Conservation (phyloP, 768 basidiomycete species). For the Asterophora parasitica region DNA sequence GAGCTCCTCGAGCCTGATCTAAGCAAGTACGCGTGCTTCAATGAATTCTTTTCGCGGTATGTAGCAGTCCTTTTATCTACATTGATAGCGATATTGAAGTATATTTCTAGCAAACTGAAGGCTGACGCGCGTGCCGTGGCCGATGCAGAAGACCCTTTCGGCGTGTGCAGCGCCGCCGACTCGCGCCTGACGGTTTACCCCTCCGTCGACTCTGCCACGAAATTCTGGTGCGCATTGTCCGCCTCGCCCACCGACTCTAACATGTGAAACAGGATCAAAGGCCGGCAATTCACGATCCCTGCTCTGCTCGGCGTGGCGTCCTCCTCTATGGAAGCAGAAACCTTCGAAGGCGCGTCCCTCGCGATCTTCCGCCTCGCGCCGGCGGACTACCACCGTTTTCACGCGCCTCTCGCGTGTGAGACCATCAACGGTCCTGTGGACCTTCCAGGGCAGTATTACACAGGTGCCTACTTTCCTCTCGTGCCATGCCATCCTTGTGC, state of each 20-base stretch:
- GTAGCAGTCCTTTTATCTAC: neutral
- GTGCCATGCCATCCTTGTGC: neutral
- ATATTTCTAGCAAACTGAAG: conserved; percentile 42
- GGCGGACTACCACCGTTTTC: conserved; percentile 79
- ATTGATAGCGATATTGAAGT: too few species aligned
- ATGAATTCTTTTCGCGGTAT: conserved; percentile 69
- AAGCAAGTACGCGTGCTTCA: conserved; percentile 62
- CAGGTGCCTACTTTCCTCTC: conserved; percentile 31
- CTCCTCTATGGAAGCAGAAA: conserved; percentile 33
- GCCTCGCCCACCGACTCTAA: too few species aligned
- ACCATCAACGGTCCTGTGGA: conserved; percentile 37
- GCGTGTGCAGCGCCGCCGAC: conserved; percentile 67
- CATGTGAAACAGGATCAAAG: conserved; percentile 67
- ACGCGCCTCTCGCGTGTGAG: conserved; percentile 58
- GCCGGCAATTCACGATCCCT: conserved; percentile 62
- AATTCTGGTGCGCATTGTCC: conserved; percentile 53
- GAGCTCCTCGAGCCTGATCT: conserved; percentile 66
- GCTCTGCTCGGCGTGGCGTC: conserved; percentile 46
- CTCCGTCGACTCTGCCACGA: conserved; percentile 49
- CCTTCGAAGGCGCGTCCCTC: conserved; percentile 44
- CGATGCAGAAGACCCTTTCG: conserved; percentile 42
- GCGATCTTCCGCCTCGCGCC: conserved; percentile 77
- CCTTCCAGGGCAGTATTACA: conserved; percentile 57
- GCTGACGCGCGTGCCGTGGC: conserved; percentile 58
- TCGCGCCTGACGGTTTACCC: conserved; percentile 68